Evolutionary conservation across 495 filamentous ascomycete genomes (phyloP), one percentile per base, ranked within the genome.

Genomic region (Tuber borchii): DNA sequence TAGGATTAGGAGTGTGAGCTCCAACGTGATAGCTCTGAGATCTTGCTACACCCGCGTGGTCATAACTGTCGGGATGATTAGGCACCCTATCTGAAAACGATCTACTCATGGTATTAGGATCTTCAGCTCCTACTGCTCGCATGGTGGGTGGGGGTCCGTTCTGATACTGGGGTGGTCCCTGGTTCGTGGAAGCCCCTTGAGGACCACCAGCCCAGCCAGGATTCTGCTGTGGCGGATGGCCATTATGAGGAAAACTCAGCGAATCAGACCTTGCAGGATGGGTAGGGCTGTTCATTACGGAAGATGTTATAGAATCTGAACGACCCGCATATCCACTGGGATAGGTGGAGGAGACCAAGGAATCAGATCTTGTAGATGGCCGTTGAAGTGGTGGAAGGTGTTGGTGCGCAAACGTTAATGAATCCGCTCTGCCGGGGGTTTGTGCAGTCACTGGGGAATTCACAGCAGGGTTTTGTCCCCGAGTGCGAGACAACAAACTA

Each of bases 401-500:
- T n/a, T 77, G 74, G 16, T 56, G 68, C 16, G 22, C 14, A 46
- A 44, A 77, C 1, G 76, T 72, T 26, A 78, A 69, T 51, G 76
- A 78, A 73, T 78, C 76, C 44, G 76, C 78, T 71, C 78, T 79
- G 26, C 75, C 73, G 22, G 73, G 40, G 17, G 70, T 76, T 61
- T 73, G 78, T 43, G 37, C 12, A 19, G 56, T 12, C n/a, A 61
- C 65, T 8, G 70, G 76, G 40, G 78, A 75, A 71, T 76, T 26
- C 39, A 65, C 34, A n/a, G 8, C 44, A 31, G 72, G 46, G 48
- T 79, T 71, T 45, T 79, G 70, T 39, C 69, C 65, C 39, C 71
- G 77, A 6, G 77, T 48, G 34, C 48, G 77, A 39, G 78, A 79
- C 56, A 79, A 79, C 65, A 79, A 75, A n/a, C 78, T 79, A 73